phyloP scores from a whole-genome alignment of 176 grass and related monocot species.

The Dendrocalamus sinicus region DNA sequence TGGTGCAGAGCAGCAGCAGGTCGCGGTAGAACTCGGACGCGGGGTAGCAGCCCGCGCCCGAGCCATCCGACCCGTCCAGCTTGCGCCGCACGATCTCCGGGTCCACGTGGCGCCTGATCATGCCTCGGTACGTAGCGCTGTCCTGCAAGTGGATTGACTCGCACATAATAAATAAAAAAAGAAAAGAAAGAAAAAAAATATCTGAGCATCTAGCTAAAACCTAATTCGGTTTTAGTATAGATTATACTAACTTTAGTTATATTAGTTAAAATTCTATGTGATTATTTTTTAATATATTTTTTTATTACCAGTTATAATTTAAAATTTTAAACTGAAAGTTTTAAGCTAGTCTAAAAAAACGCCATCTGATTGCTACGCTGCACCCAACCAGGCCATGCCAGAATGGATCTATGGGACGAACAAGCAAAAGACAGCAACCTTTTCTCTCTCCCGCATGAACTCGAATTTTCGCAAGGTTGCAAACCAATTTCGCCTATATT shows the following conservation, averaged over 20 bases:
- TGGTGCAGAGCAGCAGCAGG: constrained; percentile 78
- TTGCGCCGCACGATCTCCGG: constrained; percentile 59
- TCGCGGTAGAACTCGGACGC: constrained; percentile 78
- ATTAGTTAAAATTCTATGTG: too few relatives aligned
- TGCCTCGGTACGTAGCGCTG: constrained; percentile 50
- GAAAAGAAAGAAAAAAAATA: neutral
- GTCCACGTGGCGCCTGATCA: constrained; percentile 84
- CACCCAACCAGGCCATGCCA: constrained; percentile 23
- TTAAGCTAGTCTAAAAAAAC: too few relatives aligned
- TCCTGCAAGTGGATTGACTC: constrained; percentile 52
- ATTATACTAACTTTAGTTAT: too few relatives aligned
- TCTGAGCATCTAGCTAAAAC: neutral
- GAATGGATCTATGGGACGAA: neutral
- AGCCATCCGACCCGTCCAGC: constrained; percentile 47
- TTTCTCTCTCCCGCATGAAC: neutral
- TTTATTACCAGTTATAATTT: too few relatives aligned
- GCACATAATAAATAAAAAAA: neutral
- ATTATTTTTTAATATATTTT: too few relatives aligned
- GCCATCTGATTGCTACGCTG: constrained; percentile 32
- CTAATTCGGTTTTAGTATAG: too few relatives aligned
- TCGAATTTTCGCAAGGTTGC: neutral
- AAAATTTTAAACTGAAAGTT: too few relatives aligned
- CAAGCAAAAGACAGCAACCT: neutral
- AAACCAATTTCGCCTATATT: neutral
- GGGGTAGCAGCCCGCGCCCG: neutral